A percentile compares a stretch with the other conserved stretches of the same genome.
Conservation (phyloP, 2,329 filamentous ascomycete species). For the Stemphylium lycopersici region DNA sequence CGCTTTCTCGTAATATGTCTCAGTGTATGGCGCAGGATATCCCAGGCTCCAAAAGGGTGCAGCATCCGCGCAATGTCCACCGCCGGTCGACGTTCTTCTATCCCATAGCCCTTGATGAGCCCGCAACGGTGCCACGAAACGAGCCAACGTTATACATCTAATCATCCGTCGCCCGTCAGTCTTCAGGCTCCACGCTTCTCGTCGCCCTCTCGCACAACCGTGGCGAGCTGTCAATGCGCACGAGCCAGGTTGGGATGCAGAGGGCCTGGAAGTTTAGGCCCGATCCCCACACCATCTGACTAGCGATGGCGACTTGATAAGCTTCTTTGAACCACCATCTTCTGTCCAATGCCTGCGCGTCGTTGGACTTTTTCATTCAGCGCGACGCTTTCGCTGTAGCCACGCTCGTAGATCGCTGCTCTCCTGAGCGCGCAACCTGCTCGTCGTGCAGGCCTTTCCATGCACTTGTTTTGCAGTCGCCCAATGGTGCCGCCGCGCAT, state of each 20-base stretch:
- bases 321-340: conserved; percentile 33
- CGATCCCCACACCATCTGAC: conserved; percentile 26
- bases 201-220: background rate
- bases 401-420: conserved; percentile 18
- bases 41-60: background rate
- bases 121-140: no score
- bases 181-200: background rate
- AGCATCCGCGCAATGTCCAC: background rate
- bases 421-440: conserved; percentile 29
- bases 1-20: background rate
- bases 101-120: no score
- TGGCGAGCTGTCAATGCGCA: conserved; percentile 9
- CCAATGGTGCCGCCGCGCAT: conserved; percentile 28
- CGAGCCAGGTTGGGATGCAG: conserved; percentile 13
- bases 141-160: background rate
- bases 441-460: conserved; percentile 24
- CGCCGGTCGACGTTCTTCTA: no score
- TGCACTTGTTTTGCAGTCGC: conserved; percentile 17
- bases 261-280: conserved; percentile 14
- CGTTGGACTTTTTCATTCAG: conserved; percentile 7
- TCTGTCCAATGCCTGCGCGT: conserved; percentile 24
- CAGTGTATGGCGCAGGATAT: background rate
- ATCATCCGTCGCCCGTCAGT: background rate
- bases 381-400: conserved; percentile 12
- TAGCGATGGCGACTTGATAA: conserved; percentile 36